Conservation (phyloP, 352 stramenopile species). For the Globisporangium emineosum region DNA sequence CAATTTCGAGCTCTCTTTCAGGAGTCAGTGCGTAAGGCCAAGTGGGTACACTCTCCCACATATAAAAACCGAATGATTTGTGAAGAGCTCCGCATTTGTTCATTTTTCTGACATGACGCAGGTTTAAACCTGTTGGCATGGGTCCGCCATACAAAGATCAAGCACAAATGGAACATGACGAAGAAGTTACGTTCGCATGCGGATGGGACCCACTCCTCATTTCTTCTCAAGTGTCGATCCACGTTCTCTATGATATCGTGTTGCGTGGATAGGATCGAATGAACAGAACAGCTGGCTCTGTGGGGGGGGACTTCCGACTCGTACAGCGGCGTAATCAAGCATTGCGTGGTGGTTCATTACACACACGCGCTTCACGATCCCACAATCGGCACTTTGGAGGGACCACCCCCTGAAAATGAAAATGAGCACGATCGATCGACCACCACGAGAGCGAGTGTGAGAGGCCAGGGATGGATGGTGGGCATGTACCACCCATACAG, state of each 20-base stretch:
- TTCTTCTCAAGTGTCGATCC: not conserved
- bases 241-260: not conserved
- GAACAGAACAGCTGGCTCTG: not conserved
- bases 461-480: no score
- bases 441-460: no score
- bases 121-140: not conserved
- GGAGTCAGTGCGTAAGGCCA: not conserved
- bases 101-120: not conserved
- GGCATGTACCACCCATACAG: not conserved
- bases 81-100: not conserved
- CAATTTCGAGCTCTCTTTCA: not conserved
- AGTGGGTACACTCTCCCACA: not conserved
- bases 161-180: not conserved
- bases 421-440: no score
- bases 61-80: not conserved
- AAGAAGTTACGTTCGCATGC: not conserved
- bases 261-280: not conserved
- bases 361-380: not conserved
- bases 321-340: no score
- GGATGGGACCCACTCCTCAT: not conserved
- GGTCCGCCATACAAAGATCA: not conserved
- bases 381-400: not conserved
- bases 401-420: not conserved
- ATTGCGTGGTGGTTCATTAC: not conserved
- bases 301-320: not conserved